Percentiles rank a stretch among this genome's conserved stretches.
phyloP scores from a whole-genome alignment of 345 rosid genomes.

The Euphorbia pulcherrima region DNA sequence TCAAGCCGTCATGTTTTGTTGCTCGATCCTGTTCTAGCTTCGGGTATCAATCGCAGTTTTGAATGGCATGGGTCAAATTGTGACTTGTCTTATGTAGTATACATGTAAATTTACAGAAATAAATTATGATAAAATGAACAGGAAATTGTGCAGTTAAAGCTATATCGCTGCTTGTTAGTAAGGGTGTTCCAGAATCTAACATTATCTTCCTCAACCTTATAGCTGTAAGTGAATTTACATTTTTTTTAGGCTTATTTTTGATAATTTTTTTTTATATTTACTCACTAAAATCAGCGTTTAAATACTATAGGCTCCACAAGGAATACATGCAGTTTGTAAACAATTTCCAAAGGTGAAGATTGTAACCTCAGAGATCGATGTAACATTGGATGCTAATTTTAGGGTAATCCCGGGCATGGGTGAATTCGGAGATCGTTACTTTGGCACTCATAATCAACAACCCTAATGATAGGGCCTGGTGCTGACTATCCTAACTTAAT shows the following conservation, averaged over 20 bases:
- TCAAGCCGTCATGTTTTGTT: constrained; percentile 74
- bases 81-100: background rate
- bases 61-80: too few relatives aligned
- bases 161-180: constrained; percentile 63
- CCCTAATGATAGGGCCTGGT: background rate
- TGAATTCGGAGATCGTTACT: constrained; percentile 83
- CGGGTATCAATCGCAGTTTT: constrained; percentile 57
- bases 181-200: constrained; percentile 72
- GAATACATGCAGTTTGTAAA: constrained; percentile 66
- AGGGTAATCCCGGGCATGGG: constrained; percentile 89
- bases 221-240: constrained; percentile 46
- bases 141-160: constrained; percentile 85
- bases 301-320: constrained; percentile 77
- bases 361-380: constrained; percentile 85
- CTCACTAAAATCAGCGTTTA: too few relatives aligned
- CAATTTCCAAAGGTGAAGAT: constrained; percentile 75
- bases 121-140: constrained; percentile 16
- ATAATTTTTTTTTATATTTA: background rate
- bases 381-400: constrained; percentile 45
- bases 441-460: constrained; percentile 46
- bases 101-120: background rate
- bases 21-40: constrained; percentile 89
- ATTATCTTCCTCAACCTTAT: constrained; percentile 92
- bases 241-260: background rate
- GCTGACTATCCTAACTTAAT: background rate